Percentiles rank a stretch among this genome's conserved stretches.
Conservation (phyloP, 140 eudicot species). For the Anethum foeniculum region DNA sequence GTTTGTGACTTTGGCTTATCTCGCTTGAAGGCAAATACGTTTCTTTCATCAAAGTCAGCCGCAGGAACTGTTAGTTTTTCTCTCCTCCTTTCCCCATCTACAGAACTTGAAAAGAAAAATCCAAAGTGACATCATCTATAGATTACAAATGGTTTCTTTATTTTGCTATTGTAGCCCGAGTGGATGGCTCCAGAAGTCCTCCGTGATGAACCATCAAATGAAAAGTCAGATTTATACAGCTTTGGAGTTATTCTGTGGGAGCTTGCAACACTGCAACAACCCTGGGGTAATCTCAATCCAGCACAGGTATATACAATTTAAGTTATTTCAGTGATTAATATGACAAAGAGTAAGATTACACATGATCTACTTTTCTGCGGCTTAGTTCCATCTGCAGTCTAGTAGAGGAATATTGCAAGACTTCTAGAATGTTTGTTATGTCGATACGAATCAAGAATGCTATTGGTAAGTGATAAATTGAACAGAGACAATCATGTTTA, state of each 20-base stretch:
- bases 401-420: not conserved
- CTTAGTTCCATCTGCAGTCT: not conserved
- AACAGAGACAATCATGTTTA: not conserved
- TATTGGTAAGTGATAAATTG: not conserved
- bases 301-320: constrained; percentile 51
- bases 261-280: constrained; percentile 76
- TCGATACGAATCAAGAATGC: not conserved
- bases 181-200: constrained; percentile 99
- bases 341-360: not conserved
- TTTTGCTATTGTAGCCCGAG: constrained; percentile 51
- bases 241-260: constrained; percentile 97
- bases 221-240: constrained; percentile 87
- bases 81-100: not conserved
- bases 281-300: constrained; percentile 78
- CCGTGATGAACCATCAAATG: constrained; percentile 82
- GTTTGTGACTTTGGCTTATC: constrained; percentile 97
- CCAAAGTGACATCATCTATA: not conserved
- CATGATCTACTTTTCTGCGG: not conserved
- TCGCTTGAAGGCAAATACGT: constrained; percentile 86
- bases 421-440: not conserved
- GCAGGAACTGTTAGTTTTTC: constrained; percentile 79
- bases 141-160: not conserved
- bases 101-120: not conserved
- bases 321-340: not conserved
- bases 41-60: constrained; percentile 81